Conservation (phyloP, 2,329 filamentous ascomycete genomes). For the Cordyceps javanica region DNA sequence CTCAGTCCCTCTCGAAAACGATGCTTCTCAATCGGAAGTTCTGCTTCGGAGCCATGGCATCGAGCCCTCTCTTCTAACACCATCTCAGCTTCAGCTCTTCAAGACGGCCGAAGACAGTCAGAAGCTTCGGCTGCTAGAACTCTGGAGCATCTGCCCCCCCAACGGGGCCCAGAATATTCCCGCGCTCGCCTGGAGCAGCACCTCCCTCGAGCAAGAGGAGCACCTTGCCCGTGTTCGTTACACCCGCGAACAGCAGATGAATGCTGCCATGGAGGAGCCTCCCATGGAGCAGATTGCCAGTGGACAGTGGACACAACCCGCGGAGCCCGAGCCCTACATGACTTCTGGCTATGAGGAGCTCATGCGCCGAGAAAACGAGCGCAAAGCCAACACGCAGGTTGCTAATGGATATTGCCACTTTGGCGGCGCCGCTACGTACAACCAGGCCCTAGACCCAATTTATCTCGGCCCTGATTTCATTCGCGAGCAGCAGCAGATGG, state of each 20-base stretch:
- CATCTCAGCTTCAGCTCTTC: slow-evolving; percentile 74
- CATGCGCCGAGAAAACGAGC: slow-evolving; percentile 57
- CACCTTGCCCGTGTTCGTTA: slow-evolving; percentile 56
- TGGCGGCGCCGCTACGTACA: slow-evolving; percentile 41
- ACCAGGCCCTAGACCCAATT: slow-evolving; percentile 60
- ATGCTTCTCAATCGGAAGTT: slow-evolving; percentile 46
- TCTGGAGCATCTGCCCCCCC: slow-evolving; percentile 79
- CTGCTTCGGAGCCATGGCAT: slow-evolving; percentile 63
- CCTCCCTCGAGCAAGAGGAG: slow-evolving; percentile 52
- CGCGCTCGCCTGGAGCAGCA: slow-evolving; percentile 46
- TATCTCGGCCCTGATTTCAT: slow-evolving; percentile 46
- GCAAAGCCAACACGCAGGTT: slow-evolving; percentile 25
- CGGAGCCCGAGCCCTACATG: slow-evolving; percentile 75
- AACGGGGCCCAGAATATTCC: slow-evolving; percentile 49
- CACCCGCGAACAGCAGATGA: slow-evolving; percentile 37
- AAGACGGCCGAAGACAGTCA: slow-evolving; percentile 66
- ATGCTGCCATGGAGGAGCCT: slow-evolving; percentile 45
- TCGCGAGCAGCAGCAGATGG: slow-evolving; percentile 43
- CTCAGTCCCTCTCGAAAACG: slow-evolving; percentile 44
- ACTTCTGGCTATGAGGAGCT: slow-evolving; percentile 69
- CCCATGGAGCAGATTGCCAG: slow-evolving; percentile 45
- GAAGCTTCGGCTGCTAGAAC: slow-evolving; percentile 67
- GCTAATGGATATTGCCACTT: slow-evolving; percentile 40
- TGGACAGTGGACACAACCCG: slow-evolving; percentile 43
- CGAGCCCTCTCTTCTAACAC: slow-evolving; percentile 61